Percentiles rank a stretch among this genome's conserved stretches.
These are phyloP conservation scores for Candida pseudocylindracea DNA, from an alignment of 1,139 yeast species.

Conservation along the genomic window DNA sequence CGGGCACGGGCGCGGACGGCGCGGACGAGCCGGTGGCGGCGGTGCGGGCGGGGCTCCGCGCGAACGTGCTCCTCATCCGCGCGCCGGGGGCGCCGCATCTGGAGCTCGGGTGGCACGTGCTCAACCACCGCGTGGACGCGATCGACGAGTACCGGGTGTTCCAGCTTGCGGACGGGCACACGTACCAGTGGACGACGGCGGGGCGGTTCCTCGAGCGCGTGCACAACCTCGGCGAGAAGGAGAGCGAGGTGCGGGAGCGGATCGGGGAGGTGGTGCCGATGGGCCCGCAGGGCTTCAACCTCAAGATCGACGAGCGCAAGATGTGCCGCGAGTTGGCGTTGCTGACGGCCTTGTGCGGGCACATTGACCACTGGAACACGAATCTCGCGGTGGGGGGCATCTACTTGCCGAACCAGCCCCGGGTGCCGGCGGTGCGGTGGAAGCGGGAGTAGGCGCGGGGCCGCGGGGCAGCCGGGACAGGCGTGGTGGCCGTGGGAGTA, in stretches of 20 bases:
- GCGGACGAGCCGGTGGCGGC: slow-evolving; percentile 35
- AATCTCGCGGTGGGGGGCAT: slow-evolving; percentile 36
- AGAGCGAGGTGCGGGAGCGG: slow-evolving; percentile 37
- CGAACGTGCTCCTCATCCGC: slow-evolving; percentile 29
- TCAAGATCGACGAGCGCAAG: slow-evolving; percentile 27
- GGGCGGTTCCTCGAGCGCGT: slow-evolving; percentile 37
- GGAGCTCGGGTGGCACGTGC: slow-evolving; percentile 43
- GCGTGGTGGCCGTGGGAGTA: slow-evolving; percentile 39
- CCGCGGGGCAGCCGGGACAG: too few relatives aligned
- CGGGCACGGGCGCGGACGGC: slow-evolving; percentile 18
- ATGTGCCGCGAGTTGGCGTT: slow-evolving; percentile 33
- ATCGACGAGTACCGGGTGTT: slow-evolving; percentile 36
- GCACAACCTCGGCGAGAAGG: slow-evolving; percentile 32
- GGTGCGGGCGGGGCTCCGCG: slow-evolving; percentile 33
- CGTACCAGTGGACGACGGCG: slow-evolving; percentile 42
- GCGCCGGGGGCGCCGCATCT: slow-evolving; percentile 23
- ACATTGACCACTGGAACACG: slow-evolving; percentile 48
- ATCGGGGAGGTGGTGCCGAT: slow-evolving; percentile 28
- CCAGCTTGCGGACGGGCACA: slow-evolving; percentile 30
- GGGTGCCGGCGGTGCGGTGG: slow-evolving; percentile 24
- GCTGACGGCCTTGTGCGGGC: slow-evolving; percentile 30
- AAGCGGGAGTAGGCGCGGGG: slow-evolving; percentile 24
- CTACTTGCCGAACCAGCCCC: slow-evolving; percentile 26
- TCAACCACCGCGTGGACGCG: slow-evolving; percentile 39
- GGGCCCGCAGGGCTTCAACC: slow-evolving; percentile 26